These are phyloP conservation scores for Eucalyptus erythrocorys DNA, from an alignment of 345 rosid genomes.

Conservation along the genomic window DNA sequence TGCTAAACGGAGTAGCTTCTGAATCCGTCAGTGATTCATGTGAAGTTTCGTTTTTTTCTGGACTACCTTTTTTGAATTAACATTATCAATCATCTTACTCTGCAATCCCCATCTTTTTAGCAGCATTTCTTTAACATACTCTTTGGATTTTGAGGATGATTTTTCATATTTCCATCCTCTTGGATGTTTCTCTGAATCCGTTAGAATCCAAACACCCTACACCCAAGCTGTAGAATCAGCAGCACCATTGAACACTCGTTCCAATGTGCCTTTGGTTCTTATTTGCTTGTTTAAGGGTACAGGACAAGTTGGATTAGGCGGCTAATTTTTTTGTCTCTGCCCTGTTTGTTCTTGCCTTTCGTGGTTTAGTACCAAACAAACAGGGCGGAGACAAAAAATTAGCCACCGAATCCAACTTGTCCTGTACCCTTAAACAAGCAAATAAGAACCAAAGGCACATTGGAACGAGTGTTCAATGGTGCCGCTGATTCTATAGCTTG, in stretches of 20 bases:
- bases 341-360: neutral
- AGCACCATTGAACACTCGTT: neutral
- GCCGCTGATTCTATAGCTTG: no score
- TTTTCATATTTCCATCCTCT: neutral
- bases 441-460: neutral
- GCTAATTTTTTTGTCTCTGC: neutral
- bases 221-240: no score
- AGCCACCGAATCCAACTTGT: neutral
- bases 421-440: neutral
- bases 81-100: neutral
- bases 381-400: neutral
- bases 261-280: neutral
- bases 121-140: neutral
- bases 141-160: neutral
- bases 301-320: neutral
- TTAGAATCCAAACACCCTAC: neutral
- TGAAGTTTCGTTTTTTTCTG: neutral
- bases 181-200: neutral
- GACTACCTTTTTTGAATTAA: neutral
- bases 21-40: constrained; percentile 20
- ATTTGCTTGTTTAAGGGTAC: neutral
- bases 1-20: constrained; percentile 18
- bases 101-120: neutral
- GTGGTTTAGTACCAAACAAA: no score
- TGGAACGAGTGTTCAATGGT: neutral